phyloP scores from a whole-genome alignment of 352 stramenopile species.

The Thraustochytrium sp. region DNA sequence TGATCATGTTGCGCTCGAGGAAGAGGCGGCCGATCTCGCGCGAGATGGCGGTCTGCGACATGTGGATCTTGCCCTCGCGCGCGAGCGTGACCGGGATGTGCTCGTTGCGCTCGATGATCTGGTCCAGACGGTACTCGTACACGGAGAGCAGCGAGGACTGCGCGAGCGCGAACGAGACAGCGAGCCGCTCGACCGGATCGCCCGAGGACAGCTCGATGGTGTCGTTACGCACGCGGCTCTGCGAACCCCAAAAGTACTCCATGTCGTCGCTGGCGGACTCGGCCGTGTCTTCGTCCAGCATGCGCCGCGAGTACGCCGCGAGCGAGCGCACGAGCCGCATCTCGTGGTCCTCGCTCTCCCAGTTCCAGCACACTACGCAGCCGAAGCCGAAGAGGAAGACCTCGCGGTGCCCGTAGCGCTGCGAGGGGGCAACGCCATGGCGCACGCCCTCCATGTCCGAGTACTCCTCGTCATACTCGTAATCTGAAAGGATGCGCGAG shows the following conservation, averaged over 20 bases:
- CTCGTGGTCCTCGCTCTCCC: conserved; percentile 69
- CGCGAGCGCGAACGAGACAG: conserved; percentile 81
- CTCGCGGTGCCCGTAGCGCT: conserved; percentile 17
- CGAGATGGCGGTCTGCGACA: conserved; percentile 79
- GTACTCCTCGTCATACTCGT: conserved; percentile 14
- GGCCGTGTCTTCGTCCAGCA: conserved; percentile 53
- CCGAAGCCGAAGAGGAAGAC: conserved; percentile 58
- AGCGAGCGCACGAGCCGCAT: conserved; percentile 51
- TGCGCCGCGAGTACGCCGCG: background rate
- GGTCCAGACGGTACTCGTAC: conserved; percentile 79
- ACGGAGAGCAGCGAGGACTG: conserved; percentile 85
- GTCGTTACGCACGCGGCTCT: conserved; percentile 53
- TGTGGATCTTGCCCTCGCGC: conserved; percentile 74
- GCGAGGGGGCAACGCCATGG: background rate
- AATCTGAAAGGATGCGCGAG: background rate
- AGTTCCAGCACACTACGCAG: conserved; percentile 79
- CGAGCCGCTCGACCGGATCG: conserved; percentile 76
- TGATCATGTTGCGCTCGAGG: conserved; percentile 76
- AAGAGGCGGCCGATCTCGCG: conserved; percentile 56
- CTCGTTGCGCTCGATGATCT: conserved; percentile 59
- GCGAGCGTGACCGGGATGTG: conserved; percentile 76
- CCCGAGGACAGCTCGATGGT: conserved; percentile 71
- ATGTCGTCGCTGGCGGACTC: conserved; percentile 79
- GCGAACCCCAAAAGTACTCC: conserved; percentile 72
- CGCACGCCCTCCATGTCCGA: background rate